These are phyloP conservation scores for Gossypium davidsonii DNA, from an alignment of 441 rosid species.

Conservation along the genomic window DNA sequence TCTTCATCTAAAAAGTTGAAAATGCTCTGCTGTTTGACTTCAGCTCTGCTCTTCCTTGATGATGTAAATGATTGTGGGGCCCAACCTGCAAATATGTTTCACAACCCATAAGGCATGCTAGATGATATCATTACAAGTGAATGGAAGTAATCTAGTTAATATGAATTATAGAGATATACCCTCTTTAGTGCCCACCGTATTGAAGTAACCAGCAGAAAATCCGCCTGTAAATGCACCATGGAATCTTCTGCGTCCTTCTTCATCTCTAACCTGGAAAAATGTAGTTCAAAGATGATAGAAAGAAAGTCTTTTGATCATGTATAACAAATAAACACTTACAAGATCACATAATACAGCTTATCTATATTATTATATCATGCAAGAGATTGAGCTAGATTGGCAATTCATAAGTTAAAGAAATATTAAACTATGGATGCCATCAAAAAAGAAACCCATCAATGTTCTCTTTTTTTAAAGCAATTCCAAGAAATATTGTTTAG, in stretches of 20 bases:
- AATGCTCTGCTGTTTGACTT: conserved; percentile 75
- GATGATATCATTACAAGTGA: background rate
- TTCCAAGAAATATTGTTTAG: background rate
- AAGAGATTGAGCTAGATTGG: background rate
- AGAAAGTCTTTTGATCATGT: background rate
- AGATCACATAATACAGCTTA: background rate
- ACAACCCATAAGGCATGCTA: conserved; percentile 19
- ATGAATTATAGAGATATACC: conserved; percentile 32
- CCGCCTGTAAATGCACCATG: conserved; percentile 99
- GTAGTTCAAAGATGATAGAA: conserved; percentile 8
- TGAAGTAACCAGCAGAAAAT: conserved; percentile 87
- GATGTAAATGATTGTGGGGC: conserved; percentile 86
- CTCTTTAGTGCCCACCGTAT: conserved; percentile 89
- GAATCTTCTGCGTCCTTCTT: conserved; percentile 94
- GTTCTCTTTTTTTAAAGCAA: background rate
- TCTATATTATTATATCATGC: background rate
- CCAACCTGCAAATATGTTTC: conserved; percentile 60
- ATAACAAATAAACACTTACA: background rate
- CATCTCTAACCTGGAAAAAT: conserved; percentile 71
- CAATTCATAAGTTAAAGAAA: background rate
- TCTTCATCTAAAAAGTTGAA: conserved; percentile 89
- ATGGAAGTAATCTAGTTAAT: background rate
- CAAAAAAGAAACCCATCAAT: background rate
- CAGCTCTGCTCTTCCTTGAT: conserved; percentile 84
- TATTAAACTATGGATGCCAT: background rate